phyloP scores from a whole-genome alignment of 345 rosid species.

The Jatropha curcas region DNA sequence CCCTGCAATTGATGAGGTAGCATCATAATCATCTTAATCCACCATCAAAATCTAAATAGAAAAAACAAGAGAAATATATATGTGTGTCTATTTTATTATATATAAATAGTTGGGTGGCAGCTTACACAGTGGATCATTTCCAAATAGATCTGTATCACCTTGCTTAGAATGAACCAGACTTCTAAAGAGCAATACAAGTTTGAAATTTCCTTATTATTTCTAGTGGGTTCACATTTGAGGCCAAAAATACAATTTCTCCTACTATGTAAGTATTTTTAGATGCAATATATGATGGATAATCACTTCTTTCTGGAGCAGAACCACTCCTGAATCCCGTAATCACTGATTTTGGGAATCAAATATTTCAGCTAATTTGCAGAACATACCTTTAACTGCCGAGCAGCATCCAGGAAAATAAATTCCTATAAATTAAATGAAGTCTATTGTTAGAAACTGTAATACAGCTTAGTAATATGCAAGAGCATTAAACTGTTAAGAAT shows the following conservation, averaged over 20 bases:
- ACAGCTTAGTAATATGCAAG: conserved; percentile 3
- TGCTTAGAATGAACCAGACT: background rate
- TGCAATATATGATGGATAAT: background rate
- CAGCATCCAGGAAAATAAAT: conserved; percentile 66
- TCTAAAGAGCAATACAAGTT: background rate
- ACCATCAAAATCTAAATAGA: background rate
- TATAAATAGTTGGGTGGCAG: too few species aligned
- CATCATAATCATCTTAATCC: conserved; percentile 15
- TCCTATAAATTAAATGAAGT: conserved; percentile 55
- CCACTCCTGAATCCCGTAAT: background rate
- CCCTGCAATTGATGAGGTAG: conserved; percentile 52
- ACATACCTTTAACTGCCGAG: conserved; percentile 59
- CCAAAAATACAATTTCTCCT: background rate
- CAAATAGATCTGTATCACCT: background rate
- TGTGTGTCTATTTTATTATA: too few species aligned
- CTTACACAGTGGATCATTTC: background rate
- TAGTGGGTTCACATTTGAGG: background rate
- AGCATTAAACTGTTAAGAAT: conserved; percentile 15
- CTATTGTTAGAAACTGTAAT: conserved; percentile 20
- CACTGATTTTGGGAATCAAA: background rate
- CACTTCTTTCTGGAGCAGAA: background rate
- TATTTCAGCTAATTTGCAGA: background rate
- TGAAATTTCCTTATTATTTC: background rate
- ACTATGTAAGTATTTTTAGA: background rate
- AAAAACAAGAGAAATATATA: background rate